Evolutionary conservation across 2,329 filamentous ascomycete genomes (phyloP).

Genomic region (Clarireedia hainanense): DNA sequence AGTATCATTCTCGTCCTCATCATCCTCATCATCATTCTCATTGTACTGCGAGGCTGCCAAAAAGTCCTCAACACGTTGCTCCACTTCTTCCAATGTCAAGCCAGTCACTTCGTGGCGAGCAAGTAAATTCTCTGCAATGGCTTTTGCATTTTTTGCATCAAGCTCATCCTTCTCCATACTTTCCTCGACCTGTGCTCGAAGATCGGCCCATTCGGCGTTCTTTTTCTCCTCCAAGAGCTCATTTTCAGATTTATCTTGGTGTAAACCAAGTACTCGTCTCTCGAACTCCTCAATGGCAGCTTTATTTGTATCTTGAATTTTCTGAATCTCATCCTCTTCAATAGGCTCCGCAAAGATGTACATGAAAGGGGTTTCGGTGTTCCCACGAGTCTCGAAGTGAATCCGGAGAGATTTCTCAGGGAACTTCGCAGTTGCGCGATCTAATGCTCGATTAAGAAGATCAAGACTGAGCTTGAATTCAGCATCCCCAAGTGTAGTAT

Average conservation of each 20-base stretch:
- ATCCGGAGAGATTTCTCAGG: constrained; percentile 71
- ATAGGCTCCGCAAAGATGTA: constrained; percentile 89
- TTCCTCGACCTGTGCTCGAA: constrained; percentile 29
- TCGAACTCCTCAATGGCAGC: constrained; percentile 63
- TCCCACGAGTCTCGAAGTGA: constrained; percentile 68
- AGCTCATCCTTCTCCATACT: constrained; percentile 25
- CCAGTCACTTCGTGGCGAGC: constrained; percentile 10
- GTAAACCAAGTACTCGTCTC: constrained; percentile 47
- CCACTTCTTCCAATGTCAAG: constrained; percentile 9
- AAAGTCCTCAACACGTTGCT: constrained; percentile 11
- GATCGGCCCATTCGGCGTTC: constrained; percentile 25
- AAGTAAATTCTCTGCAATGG: constrained; percentile 9
- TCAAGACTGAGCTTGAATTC: constrained; percentile 80
- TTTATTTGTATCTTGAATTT: constrained; percentile 63
- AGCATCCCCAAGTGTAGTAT: constrained; percentile 62
- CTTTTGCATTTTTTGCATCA: constrained; percentile 14
- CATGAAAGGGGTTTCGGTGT: constrained; percentile 52
- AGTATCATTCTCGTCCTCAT: neutral
- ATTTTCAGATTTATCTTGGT: constrained; percentile 28
- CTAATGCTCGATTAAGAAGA: constrained; percentile 70
- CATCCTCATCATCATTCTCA: neutral
- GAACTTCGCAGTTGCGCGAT: constrained; percentile 67
- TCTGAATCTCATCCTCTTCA: constrained; percentile 59
- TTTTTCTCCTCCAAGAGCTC: constrained; percentile 17
- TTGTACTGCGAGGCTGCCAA: constrained; percentile 5